Evolutionary conservation across 495 filamentous ascomycete genomes (phyloP), one percentile per base, ranked within the genome.

Genomic region (Aspergillus carlsbadensis): DNA sequence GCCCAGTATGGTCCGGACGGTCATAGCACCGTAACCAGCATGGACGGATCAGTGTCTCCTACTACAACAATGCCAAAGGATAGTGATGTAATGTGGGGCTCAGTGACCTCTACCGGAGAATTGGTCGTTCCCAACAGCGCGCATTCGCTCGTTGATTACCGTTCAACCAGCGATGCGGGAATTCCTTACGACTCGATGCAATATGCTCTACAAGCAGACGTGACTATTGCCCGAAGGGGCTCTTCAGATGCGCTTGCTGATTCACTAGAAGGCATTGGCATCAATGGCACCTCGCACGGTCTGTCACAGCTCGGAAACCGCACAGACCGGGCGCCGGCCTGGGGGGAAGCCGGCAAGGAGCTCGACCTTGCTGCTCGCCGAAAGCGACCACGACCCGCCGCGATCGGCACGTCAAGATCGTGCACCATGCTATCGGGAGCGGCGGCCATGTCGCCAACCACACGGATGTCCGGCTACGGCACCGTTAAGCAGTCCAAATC

Each of bases 401-500:
- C 79, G 26, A 77, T 84, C 54, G 77, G 75, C 26, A 76, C 76
- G 35, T 76, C 76, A 26, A 44, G 70, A 64, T 63, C 69, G 54
- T 22, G 71, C 71, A 37, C 71, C 17, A 63, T 64, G 60, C 47
- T 76, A 46, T 65, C 66, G 14, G 71, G 68, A 6, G 70, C 78
- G 2, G 62, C 71, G 17, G 71, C 77, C 18, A 71, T 77, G 65
- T 81, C 71, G 5, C 70, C 75, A 6, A 74, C 70, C 10, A 68
- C 67, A 46, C 65, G 74, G 45, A 57, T 73, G 26, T 62, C 72
- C 1, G 67, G 61, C 58, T 73, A 70, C 45, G 70, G 75, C 44
- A 63, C 70, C 11, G 68, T 82, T 59, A 75, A 78, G 49, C 80
- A 81, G n/a, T 77, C 80, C 34, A 81, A 81, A 60, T 83, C 81